Base-by-base conservation (phyloP, 2,329 filamentous ascomycete species). In the Plenodomus biglobosus region DNA sequence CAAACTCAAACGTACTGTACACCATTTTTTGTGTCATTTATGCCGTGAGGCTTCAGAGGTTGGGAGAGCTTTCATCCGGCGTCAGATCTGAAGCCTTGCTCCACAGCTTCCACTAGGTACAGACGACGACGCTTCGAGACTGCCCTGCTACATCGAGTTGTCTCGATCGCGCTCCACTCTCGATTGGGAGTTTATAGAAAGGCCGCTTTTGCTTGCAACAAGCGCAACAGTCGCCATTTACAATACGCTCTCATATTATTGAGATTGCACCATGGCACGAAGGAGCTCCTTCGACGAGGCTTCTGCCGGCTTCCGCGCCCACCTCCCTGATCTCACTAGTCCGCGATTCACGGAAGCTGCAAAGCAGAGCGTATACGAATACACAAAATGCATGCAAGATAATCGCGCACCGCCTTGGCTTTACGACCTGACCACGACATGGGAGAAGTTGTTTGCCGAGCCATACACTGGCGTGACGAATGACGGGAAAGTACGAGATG, bases 391-490 rank as follows among this genome's bases (percentile, higher is more conserved):
- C 3, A 86, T 89, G 62, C 81, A 81, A 50, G 76, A 82, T 27
- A 68, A 76, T 17, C 80, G 80, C 1, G 73, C 59, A 18, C 86
- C 86, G 0, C 85, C 86, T 1, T 89, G 86, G 86, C 72, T 90
- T 15, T 70, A 66, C 47, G 61, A 70, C 19, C 55, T 73, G 19
- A 72, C 68, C 3, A 65, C 72, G 47, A 62, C 66, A 2, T 73
- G 72, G 69, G 64, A 61, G 38, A 66, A 68, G 46, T 52, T 74
- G 10, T 63, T 70, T 13, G 62, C 82, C 46, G 85, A 89, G 70
- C 86, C 87, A 0, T 90, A 83, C 66, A 84, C 81, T 61, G 87
- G 87, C 19, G 75, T 91, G 17, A 90, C 87, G 0, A 83, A 71
- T 10, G 85, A 90, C 55, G 87, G 86, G 78, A 74, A 59, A 4